phyloP scores from a whole-genome alignment of 2,329 filamentous ascomycete species.

The Fusarium siculi region DNA sequence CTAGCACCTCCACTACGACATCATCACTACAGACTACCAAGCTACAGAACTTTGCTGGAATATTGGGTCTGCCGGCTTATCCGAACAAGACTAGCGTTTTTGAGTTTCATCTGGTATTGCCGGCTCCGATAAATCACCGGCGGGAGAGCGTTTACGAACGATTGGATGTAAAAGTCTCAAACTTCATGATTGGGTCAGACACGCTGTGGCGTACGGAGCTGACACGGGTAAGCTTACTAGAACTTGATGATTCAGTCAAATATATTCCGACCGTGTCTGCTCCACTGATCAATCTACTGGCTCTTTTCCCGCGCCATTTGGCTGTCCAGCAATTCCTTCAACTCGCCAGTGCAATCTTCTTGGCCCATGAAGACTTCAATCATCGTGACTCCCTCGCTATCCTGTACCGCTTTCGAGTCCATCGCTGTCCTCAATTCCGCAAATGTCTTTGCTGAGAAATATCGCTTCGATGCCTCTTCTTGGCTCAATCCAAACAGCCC shows the following conservation, averaged over 20 bases:
- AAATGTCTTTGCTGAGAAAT: slow-evolving; percentile 1
- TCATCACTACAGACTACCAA: background rate
- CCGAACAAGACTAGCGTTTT: background rate
- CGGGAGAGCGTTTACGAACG: background rate
- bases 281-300: background rate
- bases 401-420: background rate
- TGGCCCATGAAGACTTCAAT: slow-evolving; percentile 20
- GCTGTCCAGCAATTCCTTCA: background rate
- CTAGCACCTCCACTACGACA: background rate
- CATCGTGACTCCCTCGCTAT: background rate
- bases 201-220: background rate
- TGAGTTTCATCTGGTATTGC: background rate
- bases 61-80: background rate
- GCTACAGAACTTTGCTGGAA: background rate
- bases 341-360: slow-evolving; percentile 10
- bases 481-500: slow-evolving; percentile 3
- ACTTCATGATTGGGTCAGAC: background rate
- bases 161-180: background rate
- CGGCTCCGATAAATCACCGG: background rate
- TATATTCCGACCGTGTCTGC: background rate
- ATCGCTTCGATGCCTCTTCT: background rate
- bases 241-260: background rate
- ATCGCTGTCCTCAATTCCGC: background rate
- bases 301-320: background rate
- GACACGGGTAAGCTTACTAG: background rate